Evolutionary conservation across 2,329 filamentous ascomycete species (phyloP), one percentile per base, ranked within the genome.

Genomic region (Penicillium griseofulvum): DNA sequence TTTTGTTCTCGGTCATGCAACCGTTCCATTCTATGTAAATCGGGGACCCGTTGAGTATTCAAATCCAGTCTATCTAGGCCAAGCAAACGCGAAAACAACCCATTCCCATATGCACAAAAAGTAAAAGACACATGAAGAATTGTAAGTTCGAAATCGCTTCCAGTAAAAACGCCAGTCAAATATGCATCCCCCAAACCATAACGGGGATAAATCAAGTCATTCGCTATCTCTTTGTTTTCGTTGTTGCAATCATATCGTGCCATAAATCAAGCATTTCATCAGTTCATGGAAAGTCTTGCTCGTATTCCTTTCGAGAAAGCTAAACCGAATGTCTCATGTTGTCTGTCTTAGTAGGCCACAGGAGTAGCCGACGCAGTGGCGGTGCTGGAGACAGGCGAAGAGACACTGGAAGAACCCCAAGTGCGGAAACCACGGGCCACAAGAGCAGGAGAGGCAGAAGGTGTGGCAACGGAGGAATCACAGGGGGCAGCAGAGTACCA

Each of bases 21-120:
- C 41, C 42, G 41, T 49, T 61, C 52, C 58, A 59, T 49, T 61
- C 52, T 59, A 59, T 52, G 41, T 52, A 54, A 55, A 44, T 42
- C 12, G 11, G 54, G 14, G 26, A 5, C 19, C 52, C 31, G 29
- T 39, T n/a, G 34, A 54, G 49, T 52, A 47, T 55, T 55, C 50
- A 55, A 52, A 43, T 51, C 34, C 61, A 64, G 45, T 63, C 61
- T 64, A 58, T 52, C 43, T 49, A 43, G 42, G 39, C 24, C 38
- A 54, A 51, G 50, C 46, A 50, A 46, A 38, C 29, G 19, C 29
- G 11, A 53, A 56, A 47, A 53, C 47, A 31, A 38, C 36, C 49
- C 39, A 54, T 48, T 26, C 52, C 45, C 52, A 61, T 54, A 26
- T 54, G 45, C 42, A 51, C 36, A 49, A 49, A 33, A 48, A 55